phyloP scores from a whole-genome alignment of 2,329 filamentous ascomycete genomes.

The Diaporthe helianthi region DNA sequence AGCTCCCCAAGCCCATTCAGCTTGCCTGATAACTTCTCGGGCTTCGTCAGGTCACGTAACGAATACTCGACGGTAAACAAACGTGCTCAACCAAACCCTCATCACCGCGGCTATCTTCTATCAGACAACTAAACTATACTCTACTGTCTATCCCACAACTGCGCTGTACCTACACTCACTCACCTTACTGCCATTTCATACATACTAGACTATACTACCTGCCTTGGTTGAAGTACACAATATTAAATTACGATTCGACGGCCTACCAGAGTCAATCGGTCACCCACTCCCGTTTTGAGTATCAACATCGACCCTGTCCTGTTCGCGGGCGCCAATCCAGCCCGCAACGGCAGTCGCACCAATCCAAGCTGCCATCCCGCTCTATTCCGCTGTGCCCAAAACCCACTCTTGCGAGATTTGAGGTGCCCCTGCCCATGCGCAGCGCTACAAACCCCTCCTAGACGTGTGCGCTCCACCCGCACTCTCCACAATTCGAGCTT shows the following conservation, averaged over 20 bases:
- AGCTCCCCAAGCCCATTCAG: conserved; percentile 8
- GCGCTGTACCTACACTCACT: neutral
- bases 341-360: conserved; percentile 24
- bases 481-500: conserved; percentile 24
- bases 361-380: conserved; percentile 24
- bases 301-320: neutral
- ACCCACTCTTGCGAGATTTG: conserved; percentile 22
- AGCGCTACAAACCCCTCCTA: conserved; percentile 21
- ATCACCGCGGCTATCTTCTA: neutral
- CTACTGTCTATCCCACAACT: neutral
- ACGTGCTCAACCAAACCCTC: neutral
- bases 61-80: neutral
- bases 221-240: no score
- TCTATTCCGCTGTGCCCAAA: conserved; percentile 1
- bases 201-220: neutral
- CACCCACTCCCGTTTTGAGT: conserved; percentile 1
- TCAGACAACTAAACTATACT: conserved; percentile 3
- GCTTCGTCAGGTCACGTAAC: conserved; percentile 5
- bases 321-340: conserved; percentile 20
- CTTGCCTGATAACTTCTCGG: neutral
- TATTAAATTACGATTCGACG: no score
- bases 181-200: neutral
- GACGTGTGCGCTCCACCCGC: conserved; percentile 21
- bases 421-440: conserved; percentile 24
- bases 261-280: conserved; percentile 8